Evolutionary conservation across 805 yeast genomes (phyloP), one percentile per base, ranked within the genome.

Genomic region (Yamadazyma laniorum): DNA sequence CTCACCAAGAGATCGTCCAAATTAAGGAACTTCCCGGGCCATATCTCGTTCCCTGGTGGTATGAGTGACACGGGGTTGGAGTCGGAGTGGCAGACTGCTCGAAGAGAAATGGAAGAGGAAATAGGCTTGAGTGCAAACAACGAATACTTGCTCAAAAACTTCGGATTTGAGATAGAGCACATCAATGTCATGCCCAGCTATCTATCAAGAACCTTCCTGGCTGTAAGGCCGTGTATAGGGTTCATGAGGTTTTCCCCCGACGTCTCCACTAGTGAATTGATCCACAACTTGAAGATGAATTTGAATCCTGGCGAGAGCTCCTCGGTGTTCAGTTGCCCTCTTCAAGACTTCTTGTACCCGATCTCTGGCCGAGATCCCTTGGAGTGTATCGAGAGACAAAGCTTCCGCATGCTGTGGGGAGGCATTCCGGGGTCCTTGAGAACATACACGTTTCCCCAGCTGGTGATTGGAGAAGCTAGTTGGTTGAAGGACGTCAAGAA

Each of bases 11-110:
- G 98, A 44, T 80, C 95, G 3, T 69, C 83, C 33, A 67, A 72
- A 25, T 67, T 91, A 50, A 68, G 79, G 34, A 77, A 77, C 37
- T 90, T 89, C 62, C 84, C 93, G 0, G 96, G 97, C 4, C 96
- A 90, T 57, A 85, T 85, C 5, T 87, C 96, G 1, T 67, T 90
- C 6, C 98, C 98, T 3, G 98, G 98, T 2, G 98, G 97, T 6
- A 86, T 83, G 53, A 89, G 95, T 4, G 97, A 90, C 57, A 54
- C 49, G 29, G 78, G 73, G 0, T 65, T 74, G 14, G 88, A 87
- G 49, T 59, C 74, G 11, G 86, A 85, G 40, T 81, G 83, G 72
- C 73, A 75, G 30, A 82, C 83, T 27, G 83, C 96, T 0, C 67
- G 95, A 42, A 67, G 98, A 22, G 98, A 90, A 58, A 79, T 89